phyloP scores from a whole-genome alignment of 768 basidiomycete species.

The Boletus edulis region DNA sequence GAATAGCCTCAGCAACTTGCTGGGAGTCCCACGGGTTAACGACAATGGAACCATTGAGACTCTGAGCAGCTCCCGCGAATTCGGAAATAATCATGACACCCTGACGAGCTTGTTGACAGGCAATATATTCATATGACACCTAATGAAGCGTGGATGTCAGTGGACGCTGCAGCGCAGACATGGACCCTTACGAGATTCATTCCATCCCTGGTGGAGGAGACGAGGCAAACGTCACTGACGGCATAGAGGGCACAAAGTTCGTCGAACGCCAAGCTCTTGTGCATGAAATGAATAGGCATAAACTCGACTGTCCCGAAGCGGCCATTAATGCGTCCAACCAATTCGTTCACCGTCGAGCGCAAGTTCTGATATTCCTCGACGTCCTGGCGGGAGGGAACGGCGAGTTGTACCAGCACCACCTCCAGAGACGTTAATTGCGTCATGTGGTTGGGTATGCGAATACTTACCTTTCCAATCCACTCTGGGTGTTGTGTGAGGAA shows the following conservation, averaged over 20 bases:
- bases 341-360: constrained; percentile 92
- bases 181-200: constrained; percentile 85
- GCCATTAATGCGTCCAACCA: constrained; percentile 98
- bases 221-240: constrained; percentile 92
- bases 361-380: constrained; percentile 99
- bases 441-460: not conserved
- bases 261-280: constrained; percentile 89
- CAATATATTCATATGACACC: constrained; percentile 99
- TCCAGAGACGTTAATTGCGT: constrained; percentile 26
- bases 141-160: constrained; percentile 31
- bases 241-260: constrained; percentile 98
- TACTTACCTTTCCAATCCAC: constrained; percentile 91
- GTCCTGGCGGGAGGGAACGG: constrained; percentile 96
- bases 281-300: constrained; percentile 99
- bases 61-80: constrained; percentile 97
- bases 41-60: constrained; percentile 91
- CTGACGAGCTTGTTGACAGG: constrained; percentile 88
- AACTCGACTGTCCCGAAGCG: constrained; percentile 99
- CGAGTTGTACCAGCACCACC: constrained; percentile 96
- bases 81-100: constrained; percentile 98
- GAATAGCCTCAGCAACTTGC: constrained; percentile 95
- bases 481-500: constrained; percentile 98
- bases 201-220: constrained; percentile 93
- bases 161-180: constrained; percentile 3
- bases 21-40: constrained; percentile 99